Base-by-base conservation (phyloP, 2,329 filamentous ascomycete genomes). In the Diaporthe citri region DNA sequence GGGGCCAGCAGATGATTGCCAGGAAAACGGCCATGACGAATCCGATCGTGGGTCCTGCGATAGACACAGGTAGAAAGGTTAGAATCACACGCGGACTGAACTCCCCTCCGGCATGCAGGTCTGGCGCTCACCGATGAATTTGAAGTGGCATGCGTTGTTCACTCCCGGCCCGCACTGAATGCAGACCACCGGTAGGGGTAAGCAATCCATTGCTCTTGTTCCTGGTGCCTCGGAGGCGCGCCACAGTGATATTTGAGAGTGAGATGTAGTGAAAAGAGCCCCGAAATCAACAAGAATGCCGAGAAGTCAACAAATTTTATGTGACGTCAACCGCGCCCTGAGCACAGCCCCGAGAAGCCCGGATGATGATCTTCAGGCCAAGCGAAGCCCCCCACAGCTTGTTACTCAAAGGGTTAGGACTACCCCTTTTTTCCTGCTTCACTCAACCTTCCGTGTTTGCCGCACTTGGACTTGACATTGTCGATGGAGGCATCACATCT, bases 101-200 rank as follows among this genome's bases (percentile, higher is more conserved):
- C 55, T 56, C 15, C 46, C 17, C 7, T 17, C 6, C 31, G 15
- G 36, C 25, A 59, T 17, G 25, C 17, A 64, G 13, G 31, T n/a
- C 25, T 22, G n/a, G 31, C 39, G 41, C 73, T 31, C 57, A 75
- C 71, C 74, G 28, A 75, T 46, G 28, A 73, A 25, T 36, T 75
- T 75, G 25, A 75, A 75, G 71, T 75, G 74, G 46, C 74, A 75
- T 7, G 74, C 55, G 55, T 75, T 75, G 46, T 75, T 75, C 10
- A 73, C 74, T 12, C 62, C 62, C 34, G 74, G 74, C 6, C 74
- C 71, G 36, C 74, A 75, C 31, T 75, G 74, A 28, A 75, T 75
- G 43, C 74, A 75, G 15, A 74, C 72, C 25, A 75, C 74, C 12
- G 71, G 74, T 4, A 75, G 59, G 4, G 74, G 74, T 8, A 73